Percentiles rank a stretch among this genome's conserved stretches.
Conservation (phyloP, 2,329 filamentous ascomycete genomes). For the Colletotrichum trifolii region DNA sequence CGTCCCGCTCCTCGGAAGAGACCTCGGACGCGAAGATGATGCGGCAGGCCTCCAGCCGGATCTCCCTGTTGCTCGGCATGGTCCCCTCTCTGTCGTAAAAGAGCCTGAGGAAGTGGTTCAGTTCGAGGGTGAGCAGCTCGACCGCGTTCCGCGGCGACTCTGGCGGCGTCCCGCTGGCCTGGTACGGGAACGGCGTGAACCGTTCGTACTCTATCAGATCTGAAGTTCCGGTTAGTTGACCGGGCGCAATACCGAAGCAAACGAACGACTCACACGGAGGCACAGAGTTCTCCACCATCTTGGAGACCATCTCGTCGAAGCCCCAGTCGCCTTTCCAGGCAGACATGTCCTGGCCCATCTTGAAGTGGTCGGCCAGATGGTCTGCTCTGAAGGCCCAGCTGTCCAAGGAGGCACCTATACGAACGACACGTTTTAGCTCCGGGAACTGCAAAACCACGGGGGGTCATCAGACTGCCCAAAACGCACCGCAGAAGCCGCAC, state of each 20-base stretch:
- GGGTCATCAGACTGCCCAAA: not conserved
- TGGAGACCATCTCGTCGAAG: constrained; percentile 47
- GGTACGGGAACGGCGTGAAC: constrained; percentile 27
- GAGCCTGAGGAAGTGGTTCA: constrained; percentile 43
- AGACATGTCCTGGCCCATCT: constrained; percentile 49
- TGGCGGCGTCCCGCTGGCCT: constrained; percentile 25
- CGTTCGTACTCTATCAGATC: constrained; percentile 33
- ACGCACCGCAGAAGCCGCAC: constrained; percentile 51
- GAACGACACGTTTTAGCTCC: not conserved
- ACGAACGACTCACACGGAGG: constrained; percentile 43
- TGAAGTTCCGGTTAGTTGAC: not conserved
- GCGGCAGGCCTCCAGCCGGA: constrained; percentile 42
- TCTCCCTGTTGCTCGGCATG: constrained; percentile 37
- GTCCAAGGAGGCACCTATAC: constrained; percentile 42
- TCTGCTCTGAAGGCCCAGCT: constrained; percentile 48
- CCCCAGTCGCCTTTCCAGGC: constrained; percentile 54
- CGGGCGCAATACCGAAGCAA: not conserved
- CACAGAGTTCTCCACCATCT: constrained; percentile 51
- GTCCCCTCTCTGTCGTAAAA: constrained; percentile 38
- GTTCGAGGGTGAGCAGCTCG: constrained; percentile 49
- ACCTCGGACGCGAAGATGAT: constrained; percentile 44
- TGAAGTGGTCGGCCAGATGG: constrained; percentile 53
- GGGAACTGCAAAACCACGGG: not conserved
- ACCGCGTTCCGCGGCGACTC: constrained; percentile 44
- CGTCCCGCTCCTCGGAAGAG: not conserved